Percentiles rank a stretch among this genome's conserved stretches.
phyloP scores from a whole-genome alignment of 2,329 filamentous ascomycete genomes.

The Curvularia verruculosa region DNA sequence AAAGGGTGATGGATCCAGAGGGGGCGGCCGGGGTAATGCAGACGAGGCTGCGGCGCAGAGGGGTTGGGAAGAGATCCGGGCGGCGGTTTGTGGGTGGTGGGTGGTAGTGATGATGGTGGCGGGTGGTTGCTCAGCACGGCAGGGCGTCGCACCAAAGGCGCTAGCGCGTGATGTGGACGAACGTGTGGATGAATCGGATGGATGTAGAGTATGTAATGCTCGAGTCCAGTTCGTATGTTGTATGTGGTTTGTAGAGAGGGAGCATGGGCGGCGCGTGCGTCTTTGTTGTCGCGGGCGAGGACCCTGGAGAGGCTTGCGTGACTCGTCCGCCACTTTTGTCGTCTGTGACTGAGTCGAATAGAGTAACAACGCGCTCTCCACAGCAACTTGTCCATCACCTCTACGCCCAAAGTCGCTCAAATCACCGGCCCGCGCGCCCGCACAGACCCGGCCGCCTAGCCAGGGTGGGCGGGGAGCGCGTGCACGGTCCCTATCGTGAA shows the following conservation, averaged over 20 bases:
- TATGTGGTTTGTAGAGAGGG: too few relatives aligned
- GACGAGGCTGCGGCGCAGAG: conserved; percentile 17
- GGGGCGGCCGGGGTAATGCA: background rate
- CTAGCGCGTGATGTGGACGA: background rate
- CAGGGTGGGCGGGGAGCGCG: conserved; percentile 4
- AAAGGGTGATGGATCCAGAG: conserved; percentile 4
- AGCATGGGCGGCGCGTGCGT: too few relatives aligned
- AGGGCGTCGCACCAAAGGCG: background rate
- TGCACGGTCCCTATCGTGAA: conserved; percentile 20
- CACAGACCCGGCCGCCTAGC: conserved; percentile 7
- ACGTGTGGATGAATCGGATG: too few relatives aligned
- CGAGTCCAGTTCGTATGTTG: too few relatives aligned
- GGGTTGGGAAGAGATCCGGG: conserved; percentile 17
- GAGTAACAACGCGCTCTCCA: too few relatives aligned
- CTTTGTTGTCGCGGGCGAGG: too few relatives aligned
- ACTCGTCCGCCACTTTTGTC: too few relatives aligned
- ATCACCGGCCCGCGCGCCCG: conserved; percentile 9
- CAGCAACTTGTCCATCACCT: conserved; percentile 4
- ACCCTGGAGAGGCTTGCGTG: too few relatives aligned
- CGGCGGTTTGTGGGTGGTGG: too few relatives aligned
- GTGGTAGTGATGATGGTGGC: too few relatives aligned
- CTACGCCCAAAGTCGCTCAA: background rate
- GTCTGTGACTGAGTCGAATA: too few relatives aligned
- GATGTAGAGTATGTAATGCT: too few relatives aligned
- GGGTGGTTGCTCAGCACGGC: background rate